Evolutionary conservation across 352 stramenopile species (phyloP), one percentile per base, ranked within the genome.

Genomic region (Blastocystis sp.): DNA sequence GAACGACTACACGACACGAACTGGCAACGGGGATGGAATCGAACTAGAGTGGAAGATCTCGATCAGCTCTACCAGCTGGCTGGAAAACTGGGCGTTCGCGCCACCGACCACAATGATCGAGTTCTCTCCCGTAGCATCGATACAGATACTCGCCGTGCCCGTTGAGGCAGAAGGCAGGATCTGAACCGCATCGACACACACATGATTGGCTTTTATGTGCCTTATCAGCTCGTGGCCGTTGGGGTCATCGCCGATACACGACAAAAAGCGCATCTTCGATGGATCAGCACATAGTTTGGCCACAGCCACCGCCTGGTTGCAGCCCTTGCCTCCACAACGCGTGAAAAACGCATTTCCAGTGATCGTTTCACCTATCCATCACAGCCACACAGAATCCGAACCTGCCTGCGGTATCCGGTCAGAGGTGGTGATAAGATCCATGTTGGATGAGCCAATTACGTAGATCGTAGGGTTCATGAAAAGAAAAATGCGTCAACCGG

Each of bases 31-130:
- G 76, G 46, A 64, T 63, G 34, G 49, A 46, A 85, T 89, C 9
- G 24, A 65, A 54, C 87, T 88, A 29, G 38, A 49, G 51, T 76
- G 79, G 65, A 63, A 57, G 46, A 61, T 49, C 88, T 42, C 16
- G 84, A 56, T 14, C 48, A 67, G 34, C 87, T 42, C 16, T 29
- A 92, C 90, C 61, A 91, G 84, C 34, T 89, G 84, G 11, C 84
- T 63, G 9, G 73, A 89, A 29, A 92, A 87, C 18, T 59, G 64
- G 84, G 89, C 81, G 73, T 92, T 92, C 1, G 89, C 88, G 49
- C 90, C 90, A 1, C 89, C 88, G 0, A 88, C 73, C 0, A 92
- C 90, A 27, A 92, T 88, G 87, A 92, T 92, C 29, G 88, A 89
- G 86, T 92, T 92, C 59, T 92, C 89, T 27, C 90, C 90, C 1